Conservation (phyloP, 2,329 filamentous ascomycete species). For the Sclerotinia borealis region DNA sequence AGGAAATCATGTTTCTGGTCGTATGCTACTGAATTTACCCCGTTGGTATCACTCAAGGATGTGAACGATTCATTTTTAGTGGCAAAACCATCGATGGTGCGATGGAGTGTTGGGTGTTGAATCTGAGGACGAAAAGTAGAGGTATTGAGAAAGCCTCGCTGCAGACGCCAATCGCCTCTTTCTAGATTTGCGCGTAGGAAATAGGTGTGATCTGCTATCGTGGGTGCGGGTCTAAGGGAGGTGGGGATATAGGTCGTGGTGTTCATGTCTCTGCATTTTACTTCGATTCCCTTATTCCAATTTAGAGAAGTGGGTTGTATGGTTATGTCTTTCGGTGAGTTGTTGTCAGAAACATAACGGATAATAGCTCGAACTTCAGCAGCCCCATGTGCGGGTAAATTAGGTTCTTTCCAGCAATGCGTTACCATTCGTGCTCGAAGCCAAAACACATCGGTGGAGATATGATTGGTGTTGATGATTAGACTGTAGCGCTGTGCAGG, state of each 20-base stretch:
- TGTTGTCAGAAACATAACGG: conserved; percentile 34
- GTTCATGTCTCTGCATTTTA: conserved; percentile 32
- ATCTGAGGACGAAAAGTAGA: conserved; percentile 47
- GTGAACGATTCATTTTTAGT: conserved; percentile 41
- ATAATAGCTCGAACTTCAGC: conserved; percentile 46
- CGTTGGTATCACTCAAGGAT: conserved; percentile 40
- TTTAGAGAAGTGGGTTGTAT: conserved; percentile 33
- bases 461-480: conserved; percentile 54
- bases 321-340: conserved; percentile 1
- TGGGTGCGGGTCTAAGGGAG: conserved; percentile 38
- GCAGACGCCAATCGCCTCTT: conserved; percentile 52
- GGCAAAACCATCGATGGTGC: conserved; percentile 41
- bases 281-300: conserved; percentile 38
- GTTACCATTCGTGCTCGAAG: conserved; percentile 57
- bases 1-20: conserved; percentile 47
- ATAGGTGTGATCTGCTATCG: conserved; percentile 45
- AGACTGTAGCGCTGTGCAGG: conserved; percentile 68
- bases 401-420: conserved; percentile 51
- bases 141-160: conserved; percentile 52
- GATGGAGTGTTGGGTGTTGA: conserved; percentile 43
- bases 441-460: conserved; percentile 51
- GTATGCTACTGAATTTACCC: conserved; percentile 46
- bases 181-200: conserved; percentile 53
- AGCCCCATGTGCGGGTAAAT: conserved; percentile 37
- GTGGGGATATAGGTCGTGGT: conserved; percentile 41